Evolutionary conservation across 768 basidiomycete genomes (phyloP).

Genomic region (Porpolomopsis calyptriformis): DNA sequence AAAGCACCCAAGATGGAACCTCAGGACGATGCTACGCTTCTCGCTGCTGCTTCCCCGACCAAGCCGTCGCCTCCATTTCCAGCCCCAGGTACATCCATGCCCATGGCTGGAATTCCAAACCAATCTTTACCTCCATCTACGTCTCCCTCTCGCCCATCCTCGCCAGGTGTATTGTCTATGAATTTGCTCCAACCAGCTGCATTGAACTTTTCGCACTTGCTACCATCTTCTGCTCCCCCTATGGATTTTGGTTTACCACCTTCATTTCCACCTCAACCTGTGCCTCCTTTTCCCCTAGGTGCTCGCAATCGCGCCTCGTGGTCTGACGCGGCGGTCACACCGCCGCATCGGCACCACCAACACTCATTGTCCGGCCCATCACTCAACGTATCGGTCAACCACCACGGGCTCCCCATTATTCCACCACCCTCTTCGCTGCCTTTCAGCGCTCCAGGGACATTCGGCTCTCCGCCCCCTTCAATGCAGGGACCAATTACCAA

Average conservation of each 20-base stretch:
- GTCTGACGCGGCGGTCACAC: conserved; percentile 2
- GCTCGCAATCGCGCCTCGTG: conserved; percentile 7
- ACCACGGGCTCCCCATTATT: conserved; percentile 11
- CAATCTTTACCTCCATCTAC: conserved; percentile 7
- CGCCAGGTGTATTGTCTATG: conserved; percentile 4
- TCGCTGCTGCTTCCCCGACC: conserved; percentile 16
- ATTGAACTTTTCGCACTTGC: background rate
- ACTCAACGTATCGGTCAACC: conserved; percentile 17
- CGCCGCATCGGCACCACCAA: conserved; percentile 24
- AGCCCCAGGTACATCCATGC: background rate
- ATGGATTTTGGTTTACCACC: conserved; percentile 5
- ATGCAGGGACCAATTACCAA: conserved; percentile 7
- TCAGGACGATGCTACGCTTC: conserved; percentile 30
- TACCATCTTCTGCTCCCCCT: background rate
- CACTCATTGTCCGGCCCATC: conserved; percentile 34
- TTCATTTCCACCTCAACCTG: conserved; percentile 2
- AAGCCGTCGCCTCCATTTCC: conserved; percentile 9
- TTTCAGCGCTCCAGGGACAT: conserved; percentile 4
- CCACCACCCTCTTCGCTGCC: conserved; percentile 11
- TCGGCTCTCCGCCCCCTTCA: conserved; percentile 12
- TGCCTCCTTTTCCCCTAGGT: conserved; percentile 6
- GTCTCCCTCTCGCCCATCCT: conserved; percentile 27
- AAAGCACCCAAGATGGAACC: conserved; percentile 42
- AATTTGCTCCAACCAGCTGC: background rate
- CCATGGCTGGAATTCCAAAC: background rate